Evolutionary conservation across 768 basidiomycete species (phyloP), one percentile per base, ranked within the genome.

Genomic region (Mrakia blollopis): DNA sequence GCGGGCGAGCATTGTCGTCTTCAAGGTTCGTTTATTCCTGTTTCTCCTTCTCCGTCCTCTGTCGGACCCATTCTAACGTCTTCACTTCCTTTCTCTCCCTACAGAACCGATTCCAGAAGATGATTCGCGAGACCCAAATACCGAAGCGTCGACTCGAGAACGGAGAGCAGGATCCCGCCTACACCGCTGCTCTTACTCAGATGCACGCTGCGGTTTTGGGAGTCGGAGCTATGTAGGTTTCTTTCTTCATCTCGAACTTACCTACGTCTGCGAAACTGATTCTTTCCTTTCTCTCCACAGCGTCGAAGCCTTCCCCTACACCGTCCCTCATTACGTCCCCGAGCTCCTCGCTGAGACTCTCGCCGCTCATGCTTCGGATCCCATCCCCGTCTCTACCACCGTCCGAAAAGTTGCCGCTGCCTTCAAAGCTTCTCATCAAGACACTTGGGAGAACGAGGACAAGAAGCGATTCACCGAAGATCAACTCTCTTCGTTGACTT

Each of bases 221-320:
- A n/a, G 89, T 95, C 62, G 93, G 92, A 79, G 93, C 96, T 8
- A 85, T 98, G 57, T 77, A 30, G 32, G 76, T 52, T 23, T 21
- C n/a, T n/a, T n/a, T 32, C 0, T 28, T 21, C 47, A 2, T 50
- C 69, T 63, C 54, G 5, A 18, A 10, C 44, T 13, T 13, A 7
- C 25, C 25, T 62, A 13, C 7, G 3, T 30, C 41, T 47, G 50
- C 3, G 11, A 47, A 35, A 28, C 50, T 72, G 39, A 70, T 30
- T 11, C 1, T 7, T n/a, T 47, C n/a, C 50, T 23, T 30, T 54
- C 25, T 41, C 30, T 14, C 21, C 18, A n/a, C 70, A 72, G 70
- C 61, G 89, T 98, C 47, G 92, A 95, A 80, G 95, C 94, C 76
- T 96, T 92, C 82, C 96, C 96, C 0, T 97, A 97, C 84, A 94